phyloP scores from a whole-genome alignment of 257 asterid species.

The Knoxia roxburghii region DNA sequence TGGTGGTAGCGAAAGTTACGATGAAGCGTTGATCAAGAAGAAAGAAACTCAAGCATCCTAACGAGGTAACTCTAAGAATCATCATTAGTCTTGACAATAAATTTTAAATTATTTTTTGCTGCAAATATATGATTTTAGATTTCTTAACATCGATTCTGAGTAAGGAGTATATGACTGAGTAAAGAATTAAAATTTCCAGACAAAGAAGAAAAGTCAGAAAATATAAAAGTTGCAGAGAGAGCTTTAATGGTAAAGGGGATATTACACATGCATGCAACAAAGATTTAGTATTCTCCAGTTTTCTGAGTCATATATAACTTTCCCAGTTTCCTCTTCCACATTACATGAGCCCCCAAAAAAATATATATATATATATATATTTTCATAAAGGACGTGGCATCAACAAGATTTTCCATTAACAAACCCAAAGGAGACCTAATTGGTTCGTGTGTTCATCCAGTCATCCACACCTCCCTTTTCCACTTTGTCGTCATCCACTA shows the following conservation, averaged over 20 bases:
- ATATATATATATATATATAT: no score
- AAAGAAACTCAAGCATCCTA: no score
- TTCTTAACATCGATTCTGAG: no score
- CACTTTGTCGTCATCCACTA: not conserved
- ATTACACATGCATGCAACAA: not conserved
- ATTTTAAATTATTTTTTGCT: no score
- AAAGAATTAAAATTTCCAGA: not conserved
- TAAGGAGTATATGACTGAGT: no score
- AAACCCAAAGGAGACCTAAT: not conserved
- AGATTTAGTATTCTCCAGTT: not conserved
- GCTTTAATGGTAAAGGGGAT: conserved; percentile 3
- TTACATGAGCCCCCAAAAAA: conserved; percentile 7
- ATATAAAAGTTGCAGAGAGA: not conserved
- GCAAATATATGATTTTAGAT: no score
- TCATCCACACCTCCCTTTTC: not conserved
- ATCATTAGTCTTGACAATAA: no score
- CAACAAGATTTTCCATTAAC: conserved; percentile 31
- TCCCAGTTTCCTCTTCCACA: not conserved
- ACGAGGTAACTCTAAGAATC: no score
- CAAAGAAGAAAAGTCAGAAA: not conserved
- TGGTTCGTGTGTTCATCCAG: not conserved
- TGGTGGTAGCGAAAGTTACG: no score
- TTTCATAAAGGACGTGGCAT: conserved; percentile 32
- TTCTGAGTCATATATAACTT: not conserved
- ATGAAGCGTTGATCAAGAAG: no score